Base-by-base conservation (phyloP, 1,139 yeast genomes). In the Ashbya aceris region DNA sequence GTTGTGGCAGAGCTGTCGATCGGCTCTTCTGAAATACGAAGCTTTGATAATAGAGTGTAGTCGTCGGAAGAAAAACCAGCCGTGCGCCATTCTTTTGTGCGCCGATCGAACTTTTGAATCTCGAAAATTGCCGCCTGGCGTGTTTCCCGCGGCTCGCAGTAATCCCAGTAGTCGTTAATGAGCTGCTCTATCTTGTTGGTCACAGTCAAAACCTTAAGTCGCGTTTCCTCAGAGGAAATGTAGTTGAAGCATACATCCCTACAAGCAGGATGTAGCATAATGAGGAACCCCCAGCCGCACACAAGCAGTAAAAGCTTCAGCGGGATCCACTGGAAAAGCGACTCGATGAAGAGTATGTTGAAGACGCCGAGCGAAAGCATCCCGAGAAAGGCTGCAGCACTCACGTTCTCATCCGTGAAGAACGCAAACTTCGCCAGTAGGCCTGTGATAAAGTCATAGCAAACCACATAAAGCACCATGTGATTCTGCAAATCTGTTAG, bases 401-500 rank as follows among this genome's bases (percentile, higher is more conserved):
- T 77, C 3, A 78, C 52, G 38, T 74, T 71, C 52, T 81, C 89
- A 55, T 81, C 77, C 46, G 71, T 70, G 58, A 79, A 86, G 57
- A 73, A 81, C 1, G 83, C 76, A 56, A 79, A 77, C 47, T 76
- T 77, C 26, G 67, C 63, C 26, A 83, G 67, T 39, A 74, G 46
- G 56, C 70, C 64, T 20, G 70, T 65, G 5, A 75, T 45, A 30
- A 69, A 67, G 61, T 86, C 93, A 69, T 79, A 85, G 0, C 69
- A 63, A n/a, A 66, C 61, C 8, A 82, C 77, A 55, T 79, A 84
- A 12, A 79, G 58, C n/a, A 79, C 60, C 86, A 83, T 81, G 52
- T 79, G 81, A 59, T 86, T 86, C 56, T 86, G 96, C 43, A 86
- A 68, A 63, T 86, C 96, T 0, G 94, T 84, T 52, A 84, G 67